phyloP scores from a whole-genome alignment of 2,329 filamentous ascomycete species.

The Penicillium sp. region DNA sequence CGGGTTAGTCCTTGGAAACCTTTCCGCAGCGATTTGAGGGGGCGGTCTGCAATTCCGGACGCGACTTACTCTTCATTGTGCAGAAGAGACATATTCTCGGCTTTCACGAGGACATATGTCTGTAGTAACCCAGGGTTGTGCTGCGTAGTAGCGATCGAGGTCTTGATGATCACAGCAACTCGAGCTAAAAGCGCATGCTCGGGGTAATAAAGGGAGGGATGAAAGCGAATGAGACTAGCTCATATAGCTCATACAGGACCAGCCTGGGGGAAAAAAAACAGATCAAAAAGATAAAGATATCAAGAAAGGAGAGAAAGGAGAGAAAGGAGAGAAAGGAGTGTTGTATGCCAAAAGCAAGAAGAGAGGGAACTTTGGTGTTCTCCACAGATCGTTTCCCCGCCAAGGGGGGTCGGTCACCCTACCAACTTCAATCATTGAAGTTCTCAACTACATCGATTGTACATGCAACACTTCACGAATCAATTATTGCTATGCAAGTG shows the following conservation, averaged over 20 bases:
- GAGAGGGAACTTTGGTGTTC: slow-evolving; percentile 15
- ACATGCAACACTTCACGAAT: background rate
- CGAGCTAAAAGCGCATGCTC: slow-evolving; percentile 13
- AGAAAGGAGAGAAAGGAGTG: slow-evolving; percentile 9
- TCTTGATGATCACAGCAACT: background rate
- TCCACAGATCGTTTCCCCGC: slow-evolving; percentile 11
- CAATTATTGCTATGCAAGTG: background rate
- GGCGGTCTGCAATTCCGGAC: background rate
- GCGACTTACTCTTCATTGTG: slow-evolving; percentile 52
- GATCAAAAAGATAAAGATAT: slow-evolving; percentile 3
- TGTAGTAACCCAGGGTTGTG: background rate
- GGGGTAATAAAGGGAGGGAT: slow-evolving; percentile 14
- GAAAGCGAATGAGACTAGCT: slow-evolving; percentile 11
- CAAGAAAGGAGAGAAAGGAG: slow-evolving; percentile 5
- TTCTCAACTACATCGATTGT: background rate
- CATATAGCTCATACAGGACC: slow-evolving; percentile 30
- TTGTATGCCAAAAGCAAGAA: background rate
- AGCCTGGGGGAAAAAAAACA: slow-evolving; percentile 26
- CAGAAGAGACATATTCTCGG: slow-evolving; percentile 46
- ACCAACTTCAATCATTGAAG: background rate
- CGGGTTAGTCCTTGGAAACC: slow-evolving; percentile 13
- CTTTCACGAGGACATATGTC: background rate
- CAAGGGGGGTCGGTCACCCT: background rate
- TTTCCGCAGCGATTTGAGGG: background rate
- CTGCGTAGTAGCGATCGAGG: slow-evolving; percentile 5